Percentiles rank a stretch among this genome's conserved stretches.
Conservation (phyloP, 2,329 filamentous ascomycete genomes). For the Colletotrichum ledebouriae region DNA sequence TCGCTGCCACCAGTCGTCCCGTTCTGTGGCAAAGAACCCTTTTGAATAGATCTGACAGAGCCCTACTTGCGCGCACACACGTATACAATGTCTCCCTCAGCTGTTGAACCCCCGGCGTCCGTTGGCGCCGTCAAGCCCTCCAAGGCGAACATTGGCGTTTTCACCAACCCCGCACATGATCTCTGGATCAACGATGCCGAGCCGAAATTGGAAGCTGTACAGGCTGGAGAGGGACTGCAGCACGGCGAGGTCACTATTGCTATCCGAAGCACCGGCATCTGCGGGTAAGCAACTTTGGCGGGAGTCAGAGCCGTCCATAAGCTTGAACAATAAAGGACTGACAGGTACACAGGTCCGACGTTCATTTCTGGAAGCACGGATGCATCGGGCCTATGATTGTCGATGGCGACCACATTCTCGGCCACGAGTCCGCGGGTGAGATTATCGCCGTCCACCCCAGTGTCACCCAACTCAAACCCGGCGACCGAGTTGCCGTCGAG, state of each 20-base stretch:
- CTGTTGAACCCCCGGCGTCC: conserved; percentile 47
- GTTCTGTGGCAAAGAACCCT: conserved; percentile 10
- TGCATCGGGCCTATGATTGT: conserved; percentile 98
- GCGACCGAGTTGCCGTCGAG: conserved; percentile 94
- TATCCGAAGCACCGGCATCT: conserved; percentile 95
- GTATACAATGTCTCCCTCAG: conserved; percentile 53
- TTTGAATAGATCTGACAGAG: not conserved
- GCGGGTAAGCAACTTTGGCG: conserved; percentile 72
- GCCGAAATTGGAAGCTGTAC: conserved; percentile 81
- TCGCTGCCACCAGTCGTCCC: conserved; percentile 14
- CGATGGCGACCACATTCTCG: conserved; percentile 87
- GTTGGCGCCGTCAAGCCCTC: conserved; percentile 57
- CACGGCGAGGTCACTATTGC: conserved; percentile 89
- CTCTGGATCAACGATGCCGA: conserved; percentile 87
- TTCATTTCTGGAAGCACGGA: conserved; percentile 97
- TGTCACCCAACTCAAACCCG: conserved; percentile 81
- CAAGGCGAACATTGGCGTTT: conserved; percentile 95
- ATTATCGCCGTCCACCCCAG: conserved; percentile 85
- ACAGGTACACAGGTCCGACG: conserved; percentile 76
- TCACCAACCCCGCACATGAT: conserved; percentile 92
- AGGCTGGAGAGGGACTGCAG: conserved; percentile 76
- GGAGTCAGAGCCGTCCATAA: not conserved
- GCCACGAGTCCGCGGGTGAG: conserved; percentile 91
- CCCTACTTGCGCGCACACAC: conserved; percentile 11
- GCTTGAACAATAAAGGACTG: conserved; percentile 30